Percentiles rank a stretch among this genome's conserved stretches.
These are phyloP conservation scores for Pavlovales sp. DNA, from an alignment of 208 protist species.

Conservation along the genomic window DNA sequence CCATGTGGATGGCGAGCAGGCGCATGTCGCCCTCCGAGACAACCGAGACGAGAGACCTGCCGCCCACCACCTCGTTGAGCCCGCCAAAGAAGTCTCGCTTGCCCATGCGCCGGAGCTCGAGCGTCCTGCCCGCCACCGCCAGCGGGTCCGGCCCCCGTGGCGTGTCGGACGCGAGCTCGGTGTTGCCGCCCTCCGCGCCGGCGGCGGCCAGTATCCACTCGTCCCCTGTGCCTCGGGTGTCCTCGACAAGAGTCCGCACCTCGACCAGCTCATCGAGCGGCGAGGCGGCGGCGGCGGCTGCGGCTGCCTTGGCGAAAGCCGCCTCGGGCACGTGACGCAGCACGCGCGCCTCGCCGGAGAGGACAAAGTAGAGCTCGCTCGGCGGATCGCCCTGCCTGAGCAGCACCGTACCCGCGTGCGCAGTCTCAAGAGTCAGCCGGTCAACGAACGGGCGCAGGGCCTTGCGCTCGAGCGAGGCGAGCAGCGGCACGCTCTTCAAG, in stretches of 20 bases:
- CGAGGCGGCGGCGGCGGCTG: too few relatives aligned
- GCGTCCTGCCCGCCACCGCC: background rate
- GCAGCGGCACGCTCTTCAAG: background rate
- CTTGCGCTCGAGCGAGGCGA: background rate
- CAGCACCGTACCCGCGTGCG: background rate
- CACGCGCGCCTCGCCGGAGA: background rate
- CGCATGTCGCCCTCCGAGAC: background rate
- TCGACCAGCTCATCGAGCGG: background rate
- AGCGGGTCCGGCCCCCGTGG: background rate
- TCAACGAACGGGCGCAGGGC: background rate
- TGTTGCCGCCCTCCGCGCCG: too few relatives aligned
- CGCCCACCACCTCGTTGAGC: background rate
- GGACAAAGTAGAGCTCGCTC: background rate
- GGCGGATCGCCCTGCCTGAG: background rate
- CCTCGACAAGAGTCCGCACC: too few relatives aligned
- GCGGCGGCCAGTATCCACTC: too few relatives aligned
- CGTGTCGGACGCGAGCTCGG: too few relatives aligned
- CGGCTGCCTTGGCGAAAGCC: background rate
- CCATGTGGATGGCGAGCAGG: background rate
- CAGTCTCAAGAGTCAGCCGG: background rate
- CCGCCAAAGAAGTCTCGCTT: background rate
- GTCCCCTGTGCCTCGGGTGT: too few relatives aligned
- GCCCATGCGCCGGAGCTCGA: background rate
- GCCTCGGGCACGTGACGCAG: background rate
- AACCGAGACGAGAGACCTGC: background rate